Conservation (phyloP, 164 flowering plant genomes). For the Litsea cubeba region DNA sequence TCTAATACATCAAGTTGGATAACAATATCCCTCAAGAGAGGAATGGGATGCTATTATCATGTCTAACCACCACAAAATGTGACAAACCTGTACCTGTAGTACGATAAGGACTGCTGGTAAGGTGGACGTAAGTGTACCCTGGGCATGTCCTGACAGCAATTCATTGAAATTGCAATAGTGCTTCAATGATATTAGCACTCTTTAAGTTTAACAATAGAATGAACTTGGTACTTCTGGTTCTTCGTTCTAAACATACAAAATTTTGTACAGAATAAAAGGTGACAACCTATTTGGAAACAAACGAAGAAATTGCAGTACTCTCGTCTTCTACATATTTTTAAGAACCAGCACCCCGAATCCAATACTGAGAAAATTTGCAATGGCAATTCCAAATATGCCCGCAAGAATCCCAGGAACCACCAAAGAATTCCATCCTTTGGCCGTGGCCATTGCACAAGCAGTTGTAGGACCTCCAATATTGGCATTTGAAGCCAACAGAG, state of each 20-base stretch:
- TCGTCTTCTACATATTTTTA: slow-evolving; percentile 32
- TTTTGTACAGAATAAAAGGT: neutral
- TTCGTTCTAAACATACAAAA: neutral
- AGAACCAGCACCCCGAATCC: slow-evolving; percentile 65
- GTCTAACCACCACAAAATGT: no score
- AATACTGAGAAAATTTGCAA: slow-evolving; percentile 82
- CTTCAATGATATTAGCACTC: no score
- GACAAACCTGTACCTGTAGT: no score
- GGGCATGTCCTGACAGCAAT: no score
- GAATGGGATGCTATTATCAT: no score
- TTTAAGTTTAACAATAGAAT: no score
- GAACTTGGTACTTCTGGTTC: neutral
- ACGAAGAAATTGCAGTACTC: no score
- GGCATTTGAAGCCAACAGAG: slow-evolving; percentile 90
- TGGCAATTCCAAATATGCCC: slow-evolving; percentile 77
- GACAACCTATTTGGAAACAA: neutral
- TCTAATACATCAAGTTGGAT: no score
- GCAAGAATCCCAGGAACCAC: slow-evolving; percentile 81
- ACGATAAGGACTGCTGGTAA: no score
- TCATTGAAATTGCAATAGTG: no score
- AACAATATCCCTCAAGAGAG: no score
- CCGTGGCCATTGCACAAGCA: slow-evolving; percentile 92
- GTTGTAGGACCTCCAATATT: slow-evolving; percentile 95
- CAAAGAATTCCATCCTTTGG: slow-evolving; percentile 84
- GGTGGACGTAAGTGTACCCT: no score